Conservation (phyloP, 805 yeast genomes). For the Candida schatavii region DNA sequence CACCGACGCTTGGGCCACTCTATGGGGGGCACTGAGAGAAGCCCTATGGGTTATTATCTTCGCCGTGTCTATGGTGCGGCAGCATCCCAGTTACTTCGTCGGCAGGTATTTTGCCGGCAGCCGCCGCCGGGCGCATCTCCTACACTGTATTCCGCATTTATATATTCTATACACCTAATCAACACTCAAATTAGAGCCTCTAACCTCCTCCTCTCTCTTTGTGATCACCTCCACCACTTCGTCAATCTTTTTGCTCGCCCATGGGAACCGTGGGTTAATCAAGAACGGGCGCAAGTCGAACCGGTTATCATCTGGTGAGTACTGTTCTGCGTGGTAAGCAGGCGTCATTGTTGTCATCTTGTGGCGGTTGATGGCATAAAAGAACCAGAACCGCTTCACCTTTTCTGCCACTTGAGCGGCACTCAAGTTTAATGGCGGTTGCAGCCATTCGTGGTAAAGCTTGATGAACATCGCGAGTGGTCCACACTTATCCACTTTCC, state of each 20-base stretch:
- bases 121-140: too few species aligned
- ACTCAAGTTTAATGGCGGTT: conserved; percentile 55
- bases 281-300: conserved; percentile 95
- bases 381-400: conserved; percentile 89
- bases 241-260: conserved; percentile 89
- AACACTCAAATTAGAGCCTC: conserved; percentile 37
- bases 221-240: conserved; percentile 60
- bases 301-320: conserved; percentile 96
- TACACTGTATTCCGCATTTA: too few species aligned
- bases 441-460: conserved; percentile 89
- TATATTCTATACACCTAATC: too few species aligned
- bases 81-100: too few species aligned
- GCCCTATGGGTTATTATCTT: too few species aligned
- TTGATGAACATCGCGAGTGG: conserved; percentile 94
- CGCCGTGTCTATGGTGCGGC: too few species aligned
- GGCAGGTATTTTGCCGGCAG: too few species aligned
- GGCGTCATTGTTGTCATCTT: conserved; percentile 98
- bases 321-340: conserved; percentile 95
- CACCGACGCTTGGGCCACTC: too few species aligned
- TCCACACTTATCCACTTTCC: conserved; percentile 93
- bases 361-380: conserved; percentile 92
- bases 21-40: too few species aligned
- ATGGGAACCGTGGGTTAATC: conserved; percentile 82
- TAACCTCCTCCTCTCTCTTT: conserved; percentile 35
- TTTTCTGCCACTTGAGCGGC: conserved; percentile 87